These are phyloP conservation scores for Daldinia loculata DNA, from an alignment of 495 filamentous ascomycete genomes.

Conservation along the genomic window DNA sequence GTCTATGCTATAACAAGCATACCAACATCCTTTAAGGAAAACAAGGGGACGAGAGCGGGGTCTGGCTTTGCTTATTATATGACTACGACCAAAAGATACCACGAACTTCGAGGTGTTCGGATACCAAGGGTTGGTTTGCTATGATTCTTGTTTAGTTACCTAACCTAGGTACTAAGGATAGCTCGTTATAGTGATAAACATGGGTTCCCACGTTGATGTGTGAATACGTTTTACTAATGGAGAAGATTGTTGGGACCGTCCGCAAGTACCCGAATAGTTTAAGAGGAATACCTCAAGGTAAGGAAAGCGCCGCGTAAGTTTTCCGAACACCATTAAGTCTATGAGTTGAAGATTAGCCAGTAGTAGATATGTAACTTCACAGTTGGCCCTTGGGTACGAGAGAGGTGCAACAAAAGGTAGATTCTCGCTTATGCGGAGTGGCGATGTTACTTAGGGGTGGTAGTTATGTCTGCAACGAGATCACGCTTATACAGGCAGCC, in stretches of 20 bases:
- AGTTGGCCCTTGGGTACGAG: background rate
- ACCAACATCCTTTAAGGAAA: too few relatives aligned
- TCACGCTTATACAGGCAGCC: background rate
- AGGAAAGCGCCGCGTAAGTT: background rate
- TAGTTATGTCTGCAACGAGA: background rate
- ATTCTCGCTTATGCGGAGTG: background rate
- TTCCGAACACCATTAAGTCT: background rate
- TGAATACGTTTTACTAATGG: background rate
- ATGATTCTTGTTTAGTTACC: background rate
- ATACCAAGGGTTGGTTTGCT: background rate
- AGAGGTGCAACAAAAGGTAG: background rate
- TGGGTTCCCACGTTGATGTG: background rate
- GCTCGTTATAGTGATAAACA: background rate
- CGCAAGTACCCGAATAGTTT: background rate
- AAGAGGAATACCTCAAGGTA: background rate
- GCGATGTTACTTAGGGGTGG: slow-evolving; percentile 1
- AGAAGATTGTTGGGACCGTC: background rate
- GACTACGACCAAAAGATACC: background rate
- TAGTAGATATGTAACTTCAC: background rate
- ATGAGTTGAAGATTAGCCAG: background rate
- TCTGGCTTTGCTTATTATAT: background rate
- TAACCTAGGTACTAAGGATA: background rate
- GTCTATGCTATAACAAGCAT: background rate
- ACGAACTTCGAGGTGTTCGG: background rate
- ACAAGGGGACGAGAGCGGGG: background rate